Conservation (phyloP, 192 early-diverging fungal genomes). For the Dissophora ornata region DNA sequence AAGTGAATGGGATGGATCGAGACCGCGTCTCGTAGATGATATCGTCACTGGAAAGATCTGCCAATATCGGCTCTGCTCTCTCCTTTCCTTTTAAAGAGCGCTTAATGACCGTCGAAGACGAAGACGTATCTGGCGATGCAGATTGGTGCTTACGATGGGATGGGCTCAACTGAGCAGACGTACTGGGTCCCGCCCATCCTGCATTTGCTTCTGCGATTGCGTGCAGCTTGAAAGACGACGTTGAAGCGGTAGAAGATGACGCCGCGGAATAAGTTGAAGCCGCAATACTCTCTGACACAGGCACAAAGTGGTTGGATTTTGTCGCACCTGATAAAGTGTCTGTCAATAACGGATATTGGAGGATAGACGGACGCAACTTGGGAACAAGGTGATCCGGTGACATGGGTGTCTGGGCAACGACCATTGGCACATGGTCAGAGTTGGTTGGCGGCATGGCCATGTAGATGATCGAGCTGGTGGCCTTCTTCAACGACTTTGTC, state of each 20-base stretch:
- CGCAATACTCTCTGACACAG: neutral
- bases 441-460: slow-evolving; percentile 53
- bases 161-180: neutral
- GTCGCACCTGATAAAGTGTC: neutral
- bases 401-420: slow-evolving; percentile 52
- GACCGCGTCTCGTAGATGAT: no score
- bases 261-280: neutral
- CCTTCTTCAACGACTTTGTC: slow-evolving; percentile 46
- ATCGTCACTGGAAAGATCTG: neutral
- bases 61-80: neutral
- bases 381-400: slow-evolving; percentile 42
- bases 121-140: slow-evolving; percentile 7
- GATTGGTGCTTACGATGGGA: neutral
- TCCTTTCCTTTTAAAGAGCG: slow-evolving; percentile 14
- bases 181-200: neutral
- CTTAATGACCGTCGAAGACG: neutral
- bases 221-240: neutral
- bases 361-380: slow-evolving; percentile 18
- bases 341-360: slow-evolving; percentile 2
- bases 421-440: slow-evolving; percentile 39
- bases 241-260: slow-evolving; percentile 4
- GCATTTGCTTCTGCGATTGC: neutral
- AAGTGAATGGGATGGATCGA: neutral
- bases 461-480: slow-evolving; percentile 51
- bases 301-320: neutral